Percentiles rank a stretch among this genome's conserved stretches.
phyloP scores from a whole-genome alignment of 2,329 filamentous ascomycete genomes.

The Aureobasidium sp. region DNA sequence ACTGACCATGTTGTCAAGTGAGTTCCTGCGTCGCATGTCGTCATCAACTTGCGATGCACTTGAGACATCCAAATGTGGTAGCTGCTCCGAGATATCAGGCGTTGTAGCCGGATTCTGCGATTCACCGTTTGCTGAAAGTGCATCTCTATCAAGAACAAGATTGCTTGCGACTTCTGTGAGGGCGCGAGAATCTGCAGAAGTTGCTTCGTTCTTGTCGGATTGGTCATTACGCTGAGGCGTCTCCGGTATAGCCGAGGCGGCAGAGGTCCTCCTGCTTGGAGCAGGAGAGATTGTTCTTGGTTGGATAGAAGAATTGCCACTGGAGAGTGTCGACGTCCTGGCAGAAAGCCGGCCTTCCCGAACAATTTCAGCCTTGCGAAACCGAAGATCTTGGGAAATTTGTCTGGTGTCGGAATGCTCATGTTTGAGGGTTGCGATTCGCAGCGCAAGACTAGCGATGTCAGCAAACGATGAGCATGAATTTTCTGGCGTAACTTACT shows the following conservation, averaged over 20 bases:
- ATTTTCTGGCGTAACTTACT: neutral
- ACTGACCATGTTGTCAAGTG: slow-evolving; percentile 8
- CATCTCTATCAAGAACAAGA: no score
- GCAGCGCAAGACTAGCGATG: neutral
- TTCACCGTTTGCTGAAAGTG: neutral
- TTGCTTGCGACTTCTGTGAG: neutral
- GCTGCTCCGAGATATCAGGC: neutral
- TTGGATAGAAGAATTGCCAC: neutral
- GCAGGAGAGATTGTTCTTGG: neutral
- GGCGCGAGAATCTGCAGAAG: neutral
- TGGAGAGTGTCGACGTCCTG: neutral
- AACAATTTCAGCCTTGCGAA: neutral
- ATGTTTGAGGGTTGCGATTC: neutral
- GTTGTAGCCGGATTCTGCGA: neutral
- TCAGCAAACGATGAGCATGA: neutral
- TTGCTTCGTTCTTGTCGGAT: neutral
- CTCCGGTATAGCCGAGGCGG: neutral
- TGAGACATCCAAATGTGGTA: neutral
- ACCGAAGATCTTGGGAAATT: neutral
- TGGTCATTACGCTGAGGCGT: neutral
- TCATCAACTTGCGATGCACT: neutral
- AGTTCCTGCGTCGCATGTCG: neutral
- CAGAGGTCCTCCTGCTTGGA: neutral
- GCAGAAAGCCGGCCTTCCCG: neutral
- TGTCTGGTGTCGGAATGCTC: neutral